Conservation (phyloP, 306 rosid species). For the Quercus agrifolia region DNA sequence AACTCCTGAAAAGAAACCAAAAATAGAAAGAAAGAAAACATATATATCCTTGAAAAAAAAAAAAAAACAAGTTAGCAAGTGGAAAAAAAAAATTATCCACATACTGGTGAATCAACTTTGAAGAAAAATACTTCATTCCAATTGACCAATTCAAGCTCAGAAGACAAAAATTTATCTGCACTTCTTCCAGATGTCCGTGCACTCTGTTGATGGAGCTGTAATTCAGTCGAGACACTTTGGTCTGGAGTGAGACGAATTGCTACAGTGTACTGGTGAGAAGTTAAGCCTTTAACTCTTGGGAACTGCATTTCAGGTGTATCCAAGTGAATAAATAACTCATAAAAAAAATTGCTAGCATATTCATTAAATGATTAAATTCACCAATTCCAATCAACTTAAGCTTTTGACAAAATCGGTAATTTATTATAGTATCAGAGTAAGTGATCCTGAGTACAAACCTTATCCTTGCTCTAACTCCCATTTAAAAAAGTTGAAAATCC, state of each 20-base stretch:
- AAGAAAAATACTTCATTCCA: conserved; percentile 97
- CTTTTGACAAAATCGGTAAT: too few species aligned
- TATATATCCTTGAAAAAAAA: not conserved
- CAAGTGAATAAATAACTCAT: not conserved
- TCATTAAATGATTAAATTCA: too few species aligned
- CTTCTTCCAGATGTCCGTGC: conserved; percentile 83
- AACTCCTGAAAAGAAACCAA: not conserved
- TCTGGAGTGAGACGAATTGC: conserved; percentile 72
- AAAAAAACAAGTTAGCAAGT: not conserved
- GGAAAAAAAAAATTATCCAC: conserved; percentile 18
- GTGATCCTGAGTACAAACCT: too few species aligned
- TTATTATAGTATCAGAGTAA: too few species aligned
- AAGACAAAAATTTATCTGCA: conserved; percentile 42
- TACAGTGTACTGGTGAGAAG: conserved; percentile 65
- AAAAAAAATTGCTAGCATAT: not conserved
- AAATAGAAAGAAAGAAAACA: not conserved
- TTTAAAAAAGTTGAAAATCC: too few species aligned
- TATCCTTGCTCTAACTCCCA: too few species aligned
- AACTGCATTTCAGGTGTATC: conserved; percentile 50
- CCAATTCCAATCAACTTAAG: too few species aligned
- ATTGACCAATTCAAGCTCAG: conserved; percentile 64
- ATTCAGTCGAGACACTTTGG: conserved; percentile 35
- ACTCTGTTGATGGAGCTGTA: conserved; percentile 68
- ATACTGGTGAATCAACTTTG: conserved; percentile 84
- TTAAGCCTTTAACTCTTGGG: conserved; percentile 57